phyloP scores from a whole-genome alignment of 306 rosid species.

The Dicorynia guianensis region DNA sequence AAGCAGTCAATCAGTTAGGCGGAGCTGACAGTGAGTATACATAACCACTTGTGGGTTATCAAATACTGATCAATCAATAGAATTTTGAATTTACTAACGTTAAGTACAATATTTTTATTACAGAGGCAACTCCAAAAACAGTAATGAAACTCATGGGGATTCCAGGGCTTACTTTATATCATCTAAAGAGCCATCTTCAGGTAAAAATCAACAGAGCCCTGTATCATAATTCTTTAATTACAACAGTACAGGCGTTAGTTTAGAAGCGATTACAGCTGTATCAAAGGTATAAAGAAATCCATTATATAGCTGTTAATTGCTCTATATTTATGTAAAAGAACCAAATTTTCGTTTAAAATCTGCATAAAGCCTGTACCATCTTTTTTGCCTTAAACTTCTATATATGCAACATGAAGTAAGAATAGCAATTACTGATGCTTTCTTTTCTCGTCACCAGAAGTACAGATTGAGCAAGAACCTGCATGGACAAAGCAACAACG shows the following conservation, averaged over 20 bases:
- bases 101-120: slow-evolving; percentile 28
- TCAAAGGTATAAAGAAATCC: background rate
- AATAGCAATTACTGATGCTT: slow-evolving; percentile 35
- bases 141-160: slow-evolving; percentile 94
- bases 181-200: slow-evolving; percentile 94
- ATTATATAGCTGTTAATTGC: slow-evolving; percentile 1
- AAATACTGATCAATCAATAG: slow-evolving; percentile 6
- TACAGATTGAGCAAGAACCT: slow-evolving; percentile 86
- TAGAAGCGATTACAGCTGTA: background rate
- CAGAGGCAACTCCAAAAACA: slow-evolving; percentile 97
- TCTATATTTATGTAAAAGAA: background rate
- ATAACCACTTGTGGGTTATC: slow-evolving; percentile 13
- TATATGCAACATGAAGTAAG: background rate
- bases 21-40: slow-evolving; percentile 86
- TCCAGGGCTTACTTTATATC: slow-evolving; percentile 86
- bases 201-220: slow-evolving; percentile 47
- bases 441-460: slow-evolving; percentile 60
- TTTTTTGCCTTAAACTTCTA: background rate
- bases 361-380: background rate
- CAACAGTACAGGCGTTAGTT: background rate
- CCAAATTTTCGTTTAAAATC: slow-evolving; percentile 13
- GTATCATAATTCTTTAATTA: slow-evolving; percentile 9
- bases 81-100: slow-evolving; percentile 24
- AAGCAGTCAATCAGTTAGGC: slow-evolving; percentile 84
- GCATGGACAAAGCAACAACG: slow-evolving; percentile 67